A percentile compares a stretch with the other conserved stretches of the same genome.
These are phyloP conservation scores for Alternaria sp. DNA, from an alignment of 2,329 filamentous ascomycete species.

Conservation along the genomic window DNA sequence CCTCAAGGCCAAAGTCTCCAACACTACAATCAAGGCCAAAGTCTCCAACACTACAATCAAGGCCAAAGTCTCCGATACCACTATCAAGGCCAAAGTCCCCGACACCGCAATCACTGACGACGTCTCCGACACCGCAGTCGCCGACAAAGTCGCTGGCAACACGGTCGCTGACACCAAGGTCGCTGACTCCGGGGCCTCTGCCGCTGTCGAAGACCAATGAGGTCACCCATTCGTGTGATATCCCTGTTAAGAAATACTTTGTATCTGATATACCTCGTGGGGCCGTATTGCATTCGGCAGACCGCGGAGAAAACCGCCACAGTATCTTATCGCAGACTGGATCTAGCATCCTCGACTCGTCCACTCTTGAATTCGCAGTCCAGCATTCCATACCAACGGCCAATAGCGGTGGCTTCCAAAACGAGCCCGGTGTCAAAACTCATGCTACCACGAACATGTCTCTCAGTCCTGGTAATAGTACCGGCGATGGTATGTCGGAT, in stretches of 20 bases:
- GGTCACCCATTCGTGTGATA: neutral
- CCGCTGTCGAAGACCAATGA: neutral
- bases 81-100: neutral
- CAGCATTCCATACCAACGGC: slow-evolving; percentile 39
- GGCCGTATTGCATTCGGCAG: neutral
- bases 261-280: neutral
- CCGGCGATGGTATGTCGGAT: slow-evolving; percentile 43
- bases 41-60: neutral
- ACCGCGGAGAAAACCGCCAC: slow-evolving; percentile 16
- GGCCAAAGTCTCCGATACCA: neutral
- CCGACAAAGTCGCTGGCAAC: neutral
- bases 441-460: slow-evolving; percentile 1
- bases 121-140: neutral
- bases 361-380: slow-evolving; percentile 40
- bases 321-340: slow-evolving; percentile 36
- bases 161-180: neutral
- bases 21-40: neutral
- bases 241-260: neutral
- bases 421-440: slow-evolving; percentile 7
- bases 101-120: neutral
- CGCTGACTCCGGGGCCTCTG: neutral
- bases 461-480: slow-evolving; percentile 22
- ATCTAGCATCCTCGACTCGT: slow-evolving; percentile 38
- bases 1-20: neutral
- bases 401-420: slow-evolving; percentile 16